Percentiles rank a stretch among this genome's conserved stretches.
Evolutionary conservation across 2,329 filamentous ascomycete species (phyloP).

Genomic region (Colletotrichum karsti): DNA sequence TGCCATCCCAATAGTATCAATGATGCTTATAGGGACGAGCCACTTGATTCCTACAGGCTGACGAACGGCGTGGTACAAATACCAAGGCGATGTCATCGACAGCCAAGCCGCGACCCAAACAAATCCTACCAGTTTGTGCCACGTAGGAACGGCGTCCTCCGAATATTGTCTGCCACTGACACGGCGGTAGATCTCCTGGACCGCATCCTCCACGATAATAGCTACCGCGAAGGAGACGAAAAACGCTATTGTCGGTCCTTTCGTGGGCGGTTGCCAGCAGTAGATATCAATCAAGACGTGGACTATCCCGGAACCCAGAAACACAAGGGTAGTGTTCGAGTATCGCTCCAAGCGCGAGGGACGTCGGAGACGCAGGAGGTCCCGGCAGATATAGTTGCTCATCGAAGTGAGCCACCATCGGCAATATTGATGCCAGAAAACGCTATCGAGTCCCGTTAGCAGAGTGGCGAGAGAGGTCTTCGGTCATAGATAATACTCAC

Average conservation of each 20-base stretch:
- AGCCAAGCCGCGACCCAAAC: background rate
- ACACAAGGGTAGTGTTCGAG: background rate
- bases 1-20: background rate
- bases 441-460: background rate
- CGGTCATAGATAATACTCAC: no score
- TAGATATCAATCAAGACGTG: background rate
- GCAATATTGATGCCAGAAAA: background rate
- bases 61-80: background rate
- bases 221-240: background rate
- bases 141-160: background rate
- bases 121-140: background rate
- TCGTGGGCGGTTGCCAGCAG: background rate
- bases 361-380: background rate
- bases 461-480: no score
- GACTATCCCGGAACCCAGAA: background rate
- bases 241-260: background rate
- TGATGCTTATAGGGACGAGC: background rate
- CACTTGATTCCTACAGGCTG: background rate
- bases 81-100: background rate
- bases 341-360: background rate
- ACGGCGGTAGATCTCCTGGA: background rate
- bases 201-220: background rate
- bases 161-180: accelerated
- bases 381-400: background rate
- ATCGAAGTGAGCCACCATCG: background rate